A percentile compares a stretch with the other conserved stretches of the same genome.
These are phyloP conservation scores for Cercospora sesami DNA, from an alignment of 2,329 filamentous ascomycete species.

Conservation along the genomic window DNA sequence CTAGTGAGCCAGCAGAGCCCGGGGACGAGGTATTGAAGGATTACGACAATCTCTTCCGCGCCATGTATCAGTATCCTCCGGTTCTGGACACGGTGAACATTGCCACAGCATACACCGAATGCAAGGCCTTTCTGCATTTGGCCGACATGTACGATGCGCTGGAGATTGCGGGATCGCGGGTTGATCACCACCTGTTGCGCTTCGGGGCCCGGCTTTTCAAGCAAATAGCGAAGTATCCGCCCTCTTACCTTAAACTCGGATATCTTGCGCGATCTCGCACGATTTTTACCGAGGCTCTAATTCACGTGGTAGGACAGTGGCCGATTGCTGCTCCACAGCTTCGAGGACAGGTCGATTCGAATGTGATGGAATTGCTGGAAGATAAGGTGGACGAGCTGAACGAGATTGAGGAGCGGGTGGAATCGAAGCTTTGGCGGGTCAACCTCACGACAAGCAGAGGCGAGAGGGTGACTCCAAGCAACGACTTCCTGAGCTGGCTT, in stretches of 20 bases:
- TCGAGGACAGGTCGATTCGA: slow-evolving; percentile 68
- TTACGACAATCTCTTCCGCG: slow-evolving; percentile 92
- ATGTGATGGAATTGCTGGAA: slow-evolving; percentile 84
- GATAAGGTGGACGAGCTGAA: slow-evolving; percentile 93
- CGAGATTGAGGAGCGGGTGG: slow-evolving; percentile 75
- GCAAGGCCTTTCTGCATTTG: slow-evolving; percentile 81
- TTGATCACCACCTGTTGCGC: slow-evolving; percentile 90
- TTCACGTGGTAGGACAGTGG: slow-evolving; percentile 95
- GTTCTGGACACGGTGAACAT: slow-evolving; percentile 82
- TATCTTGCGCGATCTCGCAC: slow-evolving; percentile 81
- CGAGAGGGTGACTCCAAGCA: slow-evolving; percentile 77
- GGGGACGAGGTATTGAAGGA: slow-evolving; percentile 76
- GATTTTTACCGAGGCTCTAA: slow-evolving; percentile 74
- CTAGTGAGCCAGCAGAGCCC: slow-evolving; percentile 52
- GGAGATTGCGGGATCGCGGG: slow-evolving; percentile 79
- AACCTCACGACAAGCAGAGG: slow-evolving; percentile 75
- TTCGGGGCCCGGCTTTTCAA: slow-evolving; percentile 92
- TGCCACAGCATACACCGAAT: slow-evolving; percentile 88
- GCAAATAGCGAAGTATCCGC: slow-evolving; percentile 94
- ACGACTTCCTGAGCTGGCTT: slow-evolving; percentile 85
- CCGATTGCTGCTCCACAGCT: slow-evolving; percentile 76
- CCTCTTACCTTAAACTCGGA: slow-evolving; percentile 85
- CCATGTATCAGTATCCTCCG: slow-evolving; percentile 92
- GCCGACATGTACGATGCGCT: slow-evolving; percentile 96
- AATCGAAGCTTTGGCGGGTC: slow-evolving; percentile 78